Evolutionary conservation across 306 rosid genomes (phyloP), one percentile per base, ranked within the genome.

Genomic region (Gleditsia sinensis): DNA sequence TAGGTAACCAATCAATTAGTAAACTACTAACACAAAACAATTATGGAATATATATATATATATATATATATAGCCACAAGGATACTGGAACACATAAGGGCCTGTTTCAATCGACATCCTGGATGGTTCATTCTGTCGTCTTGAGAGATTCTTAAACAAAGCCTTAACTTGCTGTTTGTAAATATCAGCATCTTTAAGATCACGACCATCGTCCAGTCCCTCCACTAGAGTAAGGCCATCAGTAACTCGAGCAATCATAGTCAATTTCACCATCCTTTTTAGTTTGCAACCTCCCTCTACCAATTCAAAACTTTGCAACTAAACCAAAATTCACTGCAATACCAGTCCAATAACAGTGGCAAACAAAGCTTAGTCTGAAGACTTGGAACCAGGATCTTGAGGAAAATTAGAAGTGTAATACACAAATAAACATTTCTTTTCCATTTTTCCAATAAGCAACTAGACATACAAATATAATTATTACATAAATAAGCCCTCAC

Each of bases 91-190:
- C 74, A 94, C 34, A 43, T 88, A 94, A 62, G 98, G 96, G 49
- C 97, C 97, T 14, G 89, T 91, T 83, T 94, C 98, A 24, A 94
- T 62, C 3, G 98, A 91, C 98, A 94, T 94, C 89, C 97, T 91
- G 9, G 98, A 94, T 69, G 98, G 81, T 78, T 90, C 97, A 82
- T 91, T 91, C 60, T 85, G 97, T 49, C 96, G 88, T 78, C 88
- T 86, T 48, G 98, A 90, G 43, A 91, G 90, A 86, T 87, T 91
- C 86, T 94, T 94, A 79, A 94, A 94, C 85, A 94, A 63, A 33
- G 97, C 85, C 86, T 94, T 94, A 75, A 86, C 96, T 90, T 94
- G 98, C 77, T 91, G 96, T 83, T 91, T 94, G 81, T 87, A 94
- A 75, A 82, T 86, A 36, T 94, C 96, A 1, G 83, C 78, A 70